Percentiles rank a stretch among this genome's conserved stretches.
phyloP scores from a whole-genome alignment of 768 basidiomycete species.

The Lactifluus piperatus region DNA sequence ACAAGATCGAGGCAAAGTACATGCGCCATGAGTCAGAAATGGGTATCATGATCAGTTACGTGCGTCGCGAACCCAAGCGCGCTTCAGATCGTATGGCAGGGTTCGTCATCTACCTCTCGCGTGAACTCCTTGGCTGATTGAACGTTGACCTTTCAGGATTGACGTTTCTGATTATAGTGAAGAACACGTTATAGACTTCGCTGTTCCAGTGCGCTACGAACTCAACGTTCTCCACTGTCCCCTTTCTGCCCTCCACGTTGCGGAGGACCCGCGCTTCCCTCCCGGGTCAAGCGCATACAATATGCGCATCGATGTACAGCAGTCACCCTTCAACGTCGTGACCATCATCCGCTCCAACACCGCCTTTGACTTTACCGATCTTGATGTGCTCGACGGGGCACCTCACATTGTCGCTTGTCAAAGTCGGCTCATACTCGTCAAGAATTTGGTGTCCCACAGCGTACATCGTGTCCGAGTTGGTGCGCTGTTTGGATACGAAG shows the following conservation, averaged over 20 bases:
- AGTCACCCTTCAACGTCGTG: neutral
- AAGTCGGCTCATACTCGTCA: constrained; percentile 10
- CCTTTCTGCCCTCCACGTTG: constrained; percentile 13
- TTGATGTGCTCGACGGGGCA: constrained; percentile 9
- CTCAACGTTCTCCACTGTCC: constrained; percentile 15
- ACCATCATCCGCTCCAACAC: constrained; percentile 11
- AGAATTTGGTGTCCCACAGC: constrained; percentile 11
- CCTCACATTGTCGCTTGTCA: constrained; percentile 9
- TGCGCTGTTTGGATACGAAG: constrained; percentile 14
- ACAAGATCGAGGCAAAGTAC: constrained; percentile 18
- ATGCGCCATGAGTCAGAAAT: constrained; percentile 5
- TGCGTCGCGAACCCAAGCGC: constrained; percentile 13
- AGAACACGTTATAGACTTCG: constrained; percentile 11
- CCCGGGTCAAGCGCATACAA: constrained; percentile 14
- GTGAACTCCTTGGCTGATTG: neutral
- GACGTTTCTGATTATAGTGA: constrained; percentile 18
- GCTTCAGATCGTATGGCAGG: constrained; percentile 8
- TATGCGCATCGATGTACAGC: constrained; percentile 1
- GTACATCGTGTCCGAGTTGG: constrained; percentile 10
- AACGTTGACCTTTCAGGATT: neutral
- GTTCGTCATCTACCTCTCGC: neutral
- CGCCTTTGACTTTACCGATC: constrained; percentile 13
- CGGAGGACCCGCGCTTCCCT: constrained; percentile 17
- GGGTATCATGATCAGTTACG: constrained; percentile 18
- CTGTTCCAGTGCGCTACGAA: constrained; percentile 18